Evolutionary conservation across 2,329 filamentous ascomycete genomes (phyloP).

Genomic region (Oidium heveae): DNA sequence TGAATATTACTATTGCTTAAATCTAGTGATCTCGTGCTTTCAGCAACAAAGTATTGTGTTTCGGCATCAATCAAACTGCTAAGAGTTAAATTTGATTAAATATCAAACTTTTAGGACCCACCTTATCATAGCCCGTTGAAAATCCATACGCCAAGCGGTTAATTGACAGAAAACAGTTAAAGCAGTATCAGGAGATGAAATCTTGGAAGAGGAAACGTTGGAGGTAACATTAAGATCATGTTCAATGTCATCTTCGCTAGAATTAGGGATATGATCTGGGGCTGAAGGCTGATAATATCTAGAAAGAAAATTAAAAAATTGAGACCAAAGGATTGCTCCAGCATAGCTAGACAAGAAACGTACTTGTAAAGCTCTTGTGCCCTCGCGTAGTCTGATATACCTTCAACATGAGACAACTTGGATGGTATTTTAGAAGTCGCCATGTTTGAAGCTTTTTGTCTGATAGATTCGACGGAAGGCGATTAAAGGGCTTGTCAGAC

Average conservation of each 20-base stretch:
- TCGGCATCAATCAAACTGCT: slow-evolving; percentile 19
- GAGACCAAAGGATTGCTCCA: neutral
- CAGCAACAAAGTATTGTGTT: slow-evolving; percentile 25
- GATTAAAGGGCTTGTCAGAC: too few relatives aligned
- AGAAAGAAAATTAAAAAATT: slow-evolving; percentile 1
- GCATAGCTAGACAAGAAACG: slow-evolving; percentile 1
- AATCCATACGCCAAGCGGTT: slow-evolving; percentile 21
- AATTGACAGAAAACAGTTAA: slow-evolving; percentile 24
- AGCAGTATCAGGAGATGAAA: slow-evolving; percentile 18
- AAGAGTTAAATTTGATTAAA: slow-evolving; percentile 3
- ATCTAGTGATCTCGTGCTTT: slow-evolving; percentile 22
- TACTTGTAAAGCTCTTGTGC: slow-evolving; percentile 15
- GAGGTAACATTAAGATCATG: slow-evolving; percentile 7
- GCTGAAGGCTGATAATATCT: slow-evolving; percentile 13
- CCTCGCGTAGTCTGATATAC: slow-evolving; percentile 11
- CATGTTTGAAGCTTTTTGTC: neutral
- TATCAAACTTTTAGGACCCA: neutral
- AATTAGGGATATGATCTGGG: neutral
- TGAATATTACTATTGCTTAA: slow-evolving; percentile 10
- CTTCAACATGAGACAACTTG: slow-evolving; percentile 9
- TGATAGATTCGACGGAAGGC: too few relatives aligned
- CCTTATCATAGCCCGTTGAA: slow-evolving; percentile 23
- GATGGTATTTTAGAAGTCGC: neutral
- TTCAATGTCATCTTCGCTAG: slow-evolving; percentile 1
- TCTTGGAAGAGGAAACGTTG: slow-evolving; percentile 10